Base-by-base conservation (phyloP, 2,329 filamentous ascomycete species). In the Cladosporium sp. region DNA sequence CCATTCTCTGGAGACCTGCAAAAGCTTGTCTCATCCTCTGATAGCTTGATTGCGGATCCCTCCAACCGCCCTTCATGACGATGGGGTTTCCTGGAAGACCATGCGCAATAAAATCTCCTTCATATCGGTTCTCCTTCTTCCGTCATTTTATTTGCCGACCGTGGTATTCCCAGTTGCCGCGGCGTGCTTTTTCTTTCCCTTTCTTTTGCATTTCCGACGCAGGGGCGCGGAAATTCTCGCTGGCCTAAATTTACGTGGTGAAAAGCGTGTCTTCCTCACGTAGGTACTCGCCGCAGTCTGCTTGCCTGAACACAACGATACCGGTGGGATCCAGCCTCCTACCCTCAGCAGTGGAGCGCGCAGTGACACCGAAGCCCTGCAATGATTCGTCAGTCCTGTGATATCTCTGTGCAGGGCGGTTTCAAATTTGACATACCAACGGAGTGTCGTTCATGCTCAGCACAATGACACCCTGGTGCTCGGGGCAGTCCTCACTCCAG, bases 261-360 rank as follows among this genome's bases (percentile, higher is more conserved):
- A 84, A 84, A 45, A 84, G 71, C 1, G 80, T 80, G 63, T 84
- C 81, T 71, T 85, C 81, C 66, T 97, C 92, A 67, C 93, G 83
- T 66, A 98, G 76, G 67, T 95, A 98, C 74, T 97, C 92, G 63
- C 93, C 93, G 61, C 88, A 86, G 74, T 98, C 93, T 1, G 89
- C 88, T 74, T 98, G 93, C 59, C 92, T 80, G 72, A 96, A 97
- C 52, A 86, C 86, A 9, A 89, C 86, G 56, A 96, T 86, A 9
- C 86, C 89, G 0, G 93, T 98, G 0, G 93, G 93, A 58, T 96
- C 93, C 62, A 96, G 70, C 60, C 89, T 80, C 65, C 89, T 79
- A 22, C 87, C 84, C 70, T 96, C 91, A 14, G 86, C 83, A 4
- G 89, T 95, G 58, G 86, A 89, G 67, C 89, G 79, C n/a, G 90